These are phyloP conservation scores for Aureobasidium lini DNA, from an alignment of 2,329 filamentous ascomycete species.

Conservation along the genomic window DNA sequence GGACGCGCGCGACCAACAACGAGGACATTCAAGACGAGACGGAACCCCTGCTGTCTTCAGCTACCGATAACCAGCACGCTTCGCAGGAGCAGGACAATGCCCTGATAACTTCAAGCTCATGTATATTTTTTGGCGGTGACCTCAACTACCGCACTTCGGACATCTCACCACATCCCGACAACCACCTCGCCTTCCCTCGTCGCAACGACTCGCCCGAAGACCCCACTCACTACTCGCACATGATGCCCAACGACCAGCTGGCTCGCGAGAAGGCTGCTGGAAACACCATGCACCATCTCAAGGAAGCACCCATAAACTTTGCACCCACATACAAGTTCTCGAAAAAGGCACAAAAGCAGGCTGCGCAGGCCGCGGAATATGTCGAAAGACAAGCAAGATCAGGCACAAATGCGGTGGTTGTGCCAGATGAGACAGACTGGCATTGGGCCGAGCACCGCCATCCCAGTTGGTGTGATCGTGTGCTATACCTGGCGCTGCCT, in stretches of 20 bases:
- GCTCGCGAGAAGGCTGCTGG: conserved; percentile 60
- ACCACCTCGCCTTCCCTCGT: conserved; percentile 56
- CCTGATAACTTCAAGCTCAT: conserved; percentile 22
- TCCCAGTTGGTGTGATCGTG: conserved; percentile 89
- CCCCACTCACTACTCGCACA: conserved; percentile 59
- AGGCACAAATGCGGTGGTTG: conserved; percentile 17
- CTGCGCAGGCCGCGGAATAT: conserved; percentile 20
- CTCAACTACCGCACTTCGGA: conserved; percentile 87
- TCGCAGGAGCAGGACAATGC: neutral
- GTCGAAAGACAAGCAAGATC: conserved; percentile 3
- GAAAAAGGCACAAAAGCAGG: conserved; percentile 29
- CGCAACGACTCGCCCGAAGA: conserved; percentile 42
- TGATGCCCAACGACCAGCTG: conserved; percentile 73
- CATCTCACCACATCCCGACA: conserved; percentile 44
- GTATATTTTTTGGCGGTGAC: conserved; percentile 84
- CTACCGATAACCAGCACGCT: conserved; percentile 35
- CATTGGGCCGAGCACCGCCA: conserved; percentile 74
- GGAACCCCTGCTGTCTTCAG: conserved; percentile 28
- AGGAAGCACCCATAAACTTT: conserved; percentile 67
- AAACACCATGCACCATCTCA: conserved; percentile 68
- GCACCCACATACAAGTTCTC: conserved; percentile 92
- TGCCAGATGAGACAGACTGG: conserved; percentile 43
- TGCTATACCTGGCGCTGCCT: conserved; percentile 59
- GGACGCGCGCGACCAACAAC: conserved; percentile 15
- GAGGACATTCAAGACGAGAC: conserved; percentile 11